Conservation (phyloP, 352 stramenopile species). For the Globisporangium iwayamae region DNA sequence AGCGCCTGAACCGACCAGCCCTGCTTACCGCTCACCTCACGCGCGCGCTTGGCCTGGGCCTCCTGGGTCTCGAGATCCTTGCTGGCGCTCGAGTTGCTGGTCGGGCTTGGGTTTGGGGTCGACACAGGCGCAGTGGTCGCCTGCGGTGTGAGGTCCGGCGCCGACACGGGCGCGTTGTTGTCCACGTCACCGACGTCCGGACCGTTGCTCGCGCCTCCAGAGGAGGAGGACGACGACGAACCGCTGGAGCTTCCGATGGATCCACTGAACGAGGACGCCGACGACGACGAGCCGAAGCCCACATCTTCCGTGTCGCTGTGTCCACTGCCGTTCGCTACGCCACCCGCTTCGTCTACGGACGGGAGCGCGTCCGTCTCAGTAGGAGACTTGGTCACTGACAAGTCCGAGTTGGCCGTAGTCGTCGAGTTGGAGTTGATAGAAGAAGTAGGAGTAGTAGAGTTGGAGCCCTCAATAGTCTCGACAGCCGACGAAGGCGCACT, state of each 20-base stretch:
- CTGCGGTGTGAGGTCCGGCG: constrained; percentile 10
- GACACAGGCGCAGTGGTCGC: constrained; percentile 16
- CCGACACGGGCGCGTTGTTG: constrained; percentile 16
- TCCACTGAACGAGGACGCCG: constrained; percentile 10
- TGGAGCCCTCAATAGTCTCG: not conserved
- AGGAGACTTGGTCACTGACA: constrained; percentile 6
- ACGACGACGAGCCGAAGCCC: constrained; percentile 1
- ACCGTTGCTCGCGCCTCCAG: constrained; percentile 12
- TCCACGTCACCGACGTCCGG: constrained; percentile 35
- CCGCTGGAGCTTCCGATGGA: constrained; percentile 13
- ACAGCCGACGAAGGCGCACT: not conserved
- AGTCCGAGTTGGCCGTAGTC: not conserved
- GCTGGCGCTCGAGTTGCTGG: constrained; percentile 5
- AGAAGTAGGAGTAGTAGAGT: not conserved
- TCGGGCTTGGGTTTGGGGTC: constrained; percentile 6
- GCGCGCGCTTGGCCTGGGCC: constrained; percentile 40
- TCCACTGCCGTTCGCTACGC: not conserved
- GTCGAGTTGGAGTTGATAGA: not conserved
- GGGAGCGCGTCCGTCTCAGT: not conserved
- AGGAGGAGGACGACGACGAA: not conserved
- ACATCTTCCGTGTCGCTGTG: not conserved
- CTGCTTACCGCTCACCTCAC: constrained; percentile 25
- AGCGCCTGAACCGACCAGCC: constrained; percentile 14
- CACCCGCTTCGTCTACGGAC: not conserved
- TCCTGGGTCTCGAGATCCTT: constrained; percentile 33